Percentiles rank a stretch among this genome's conserved stretches.
Evolutionary conservation across 257 asterid genomes (phyloP).

Genomic region (Parsonsia alboflavescens): DNA sequence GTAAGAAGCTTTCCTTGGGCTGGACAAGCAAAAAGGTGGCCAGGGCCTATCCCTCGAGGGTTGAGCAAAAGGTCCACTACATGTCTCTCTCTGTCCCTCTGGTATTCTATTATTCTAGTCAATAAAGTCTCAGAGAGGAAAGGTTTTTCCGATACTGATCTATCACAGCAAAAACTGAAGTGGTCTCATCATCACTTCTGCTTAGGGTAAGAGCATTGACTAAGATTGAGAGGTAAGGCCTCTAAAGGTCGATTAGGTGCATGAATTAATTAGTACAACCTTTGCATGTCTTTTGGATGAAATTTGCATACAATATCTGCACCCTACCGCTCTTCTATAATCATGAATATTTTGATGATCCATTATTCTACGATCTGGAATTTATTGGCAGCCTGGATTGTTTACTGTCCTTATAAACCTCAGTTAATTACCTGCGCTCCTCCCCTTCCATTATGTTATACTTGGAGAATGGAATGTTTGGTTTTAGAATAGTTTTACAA

Average conservation of each 20-base stretch:
- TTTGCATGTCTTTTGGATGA: background rate
- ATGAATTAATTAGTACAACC: background rate
- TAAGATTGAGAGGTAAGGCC: background rate
- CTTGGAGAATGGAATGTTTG: background rate
- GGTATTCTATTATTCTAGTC: background rate
- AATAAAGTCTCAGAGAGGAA: background rate
- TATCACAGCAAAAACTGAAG: background rate
- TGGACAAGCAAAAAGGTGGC: constrained; percentile 53
- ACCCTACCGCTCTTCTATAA: background rate
- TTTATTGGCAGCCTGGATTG: background rate
- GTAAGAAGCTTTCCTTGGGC: constrained; percentile 51
- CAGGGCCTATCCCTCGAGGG: constrained; percentile 78
- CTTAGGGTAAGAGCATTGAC: background rate
- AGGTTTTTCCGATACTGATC: background rate
- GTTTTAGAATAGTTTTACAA: background rate
- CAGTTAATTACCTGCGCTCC: background rate
- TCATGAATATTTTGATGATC: background rate
- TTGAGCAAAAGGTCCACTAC: constrained; percentile 50
- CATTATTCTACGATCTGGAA: background rate
- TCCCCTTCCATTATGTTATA: background rate
- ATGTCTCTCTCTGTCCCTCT: background rate
- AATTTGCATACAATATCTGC: background rate
- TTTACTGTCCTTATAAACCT: background rate
- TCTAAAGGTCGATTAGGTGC: background rate
- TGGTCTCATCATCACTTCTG: background rate